These are phyloP conservation scores for Phialemoniopsis sp. DNA, from an alignment of 2,329 filamentous ascomycete species.

Conservation along the genomic window DNA sequence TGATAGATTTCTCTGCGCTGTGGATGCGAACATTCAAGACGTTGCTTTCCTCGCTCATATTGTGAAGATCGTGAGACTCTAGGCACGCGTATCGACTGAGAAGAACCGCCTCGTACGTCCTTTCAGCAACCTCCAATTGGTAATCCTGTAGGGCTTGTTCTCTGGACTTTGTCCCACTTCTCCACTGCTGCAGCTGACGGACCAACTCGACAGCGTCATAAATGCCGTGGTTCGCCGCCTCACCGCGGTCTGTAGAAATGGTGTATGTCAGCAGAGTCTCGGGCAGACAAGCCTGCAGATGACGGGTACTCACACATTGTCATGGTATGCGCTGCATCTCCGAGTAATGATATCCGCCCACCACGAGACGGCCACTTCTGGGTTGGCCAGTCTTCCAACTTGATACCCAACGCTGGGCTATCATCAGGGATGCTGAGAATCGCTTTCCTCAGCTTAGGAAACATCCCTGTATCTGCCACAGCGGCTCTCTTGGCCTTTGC, in stretches of 20 bases:
- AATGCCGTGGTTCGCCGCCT: constrained; percentile 54
- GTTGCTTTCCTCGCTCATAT: constrained; percentile 25
- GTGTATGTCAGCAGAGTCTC: constrained; percentile 1
- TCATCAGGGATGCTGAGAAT: constrained; percentile 25
- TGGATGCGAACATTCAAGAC: no score
- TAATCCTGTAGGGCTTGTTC: constrained; percentile 28
- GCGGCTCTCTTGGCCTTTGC: no score
- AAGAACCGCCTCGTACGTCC: constrained; percentile 40
- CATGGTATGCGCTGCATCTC: constrained; percentile 55
- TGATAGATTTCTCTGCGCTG: no score
- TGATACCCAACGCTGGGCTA: constrained; percentile 37
- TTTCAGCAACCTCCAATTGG: constrained; percentile 35
- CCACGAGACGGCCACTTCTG: constrained; percentile 21
- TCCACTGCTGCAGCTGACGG: constrained; percentile 11
- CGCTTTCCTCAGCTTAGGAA: no score
- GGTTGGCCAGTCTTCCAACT: constrained; percentile 40
- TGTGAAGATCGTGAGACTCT: constrained; percentile 47
- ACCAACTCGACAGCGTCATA: constrained; percentile 38
- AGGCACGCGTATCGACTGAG: constrained; percentile 47
- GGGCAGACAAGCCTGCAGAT: neutral
- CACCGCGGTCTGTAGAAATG: constrained; percentile 42
- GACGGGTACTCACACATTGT: constrained; percentile 47
- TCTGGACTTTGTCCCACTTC: neutral
- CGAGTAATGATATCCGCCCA: constrained; percentile 41
- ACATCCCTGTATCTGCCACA: no score